Base-by-base conservation (phyloP, 2,329 filamentous ascomycete genomes). In the Cadophora sp. region DNA sequence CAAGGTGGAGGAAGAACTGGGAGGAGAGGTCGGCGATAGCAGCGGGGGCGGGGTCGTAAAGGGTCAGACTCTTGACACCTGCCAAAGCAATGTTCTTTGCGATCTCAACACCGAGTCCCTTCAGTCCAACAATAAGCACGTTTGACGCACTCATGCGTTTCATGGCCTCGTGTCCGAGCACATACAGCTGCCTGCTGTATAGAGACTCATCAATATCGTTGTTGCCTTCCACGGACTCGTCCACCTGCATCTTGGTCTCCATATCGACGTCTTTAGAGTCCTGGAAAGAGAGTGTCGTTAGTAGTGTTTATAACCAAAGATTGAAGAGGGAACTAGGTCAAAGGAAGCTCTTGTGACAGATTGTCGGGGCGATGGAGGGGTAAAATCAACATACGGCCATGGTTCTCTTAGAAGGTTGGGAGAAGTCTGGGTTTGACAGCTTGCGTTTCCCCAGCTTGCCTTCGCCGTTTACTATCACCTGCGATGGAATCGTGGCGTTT, bases 131-230 rank as follows among this genome's bases (percentile, higher is more conserved):
- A 65, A 99, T 86, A 62, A 99, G 91, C 68, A 99, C 88, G 78
- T 98, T 96, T 64, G 96, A 98, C 69, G 94, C 92, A 76, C 94
- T 89, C 96, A 99, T 99, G 76, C 96, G 94, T 86, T 97, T 98
- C 96, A 99, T 99, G 72, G 96, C 96, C 80, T 90, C 88, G 75
- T 91, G 88, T 71, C 88, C 88, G 61, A 90, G 79, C 68, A 91
- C 89, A 77, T 91, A 91, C 74, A 91, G 89, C 81, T 91, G 89
- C 77, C 89, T 85, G 78, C 89, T 91, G 83, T 91, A 91, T 74
- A 91, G 87, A 65, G 88, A 89, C 78, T 91, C 89, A 74, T 91
- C 89, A 82, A 91, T 91, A 71, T 90, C 88, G 77, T 77, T 82
- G 67, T 80, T 80, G 72, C 83, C 85, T 47, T 83, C 78, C 64